Base-by-base conservation (phyloP, 106 monocot genomes). In the Dendrobium catenatum region DNA sequence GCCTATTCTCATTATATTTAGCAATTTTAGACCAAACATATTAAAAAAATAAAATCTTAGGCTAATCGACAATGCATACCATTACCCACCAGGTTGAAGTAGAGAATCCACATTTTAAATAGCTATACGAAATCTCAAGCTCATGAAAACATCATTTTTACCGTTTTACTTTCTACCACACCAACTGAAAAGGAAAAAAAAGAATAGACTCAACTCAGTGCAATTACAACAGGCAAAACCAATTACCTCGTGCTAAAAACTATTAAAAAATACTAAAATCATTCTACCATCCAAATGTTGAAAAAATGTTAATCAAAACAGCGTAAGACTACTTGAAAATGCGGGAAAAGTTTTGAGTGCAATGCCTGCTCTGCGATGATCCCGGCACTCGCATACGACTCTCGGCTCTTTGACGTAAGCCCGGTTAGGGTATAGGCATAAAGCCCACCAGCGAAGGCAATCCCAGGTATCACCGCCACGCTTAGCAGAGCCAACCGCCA, bases 331-430 rank as follows among this genome's bases (percentile, higher is more conserved):
- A 70, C 13, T 15, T 70, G 70, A 70, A 70, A 51, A 29, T 49
- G 73, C 3, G 9, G 16, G 8, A 0, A 10, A 76, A 13, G 9
- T 59, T 13, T 73, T 51, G 0, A 42, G 22, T 19, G 18, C 13
- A 15, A 73, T 84, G 91, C 99, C 99, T 93, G 95, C 48, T 99
- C 98, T 0, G 98, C 98, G 1, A 93, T 73, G 68, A 95, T 89
- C 2, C 98, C 98, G 11, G 98, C 98, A 84, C 95, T 99, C 80
- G 98, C 94, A 64, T 99, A 99, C 55, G 98, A 95, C 77, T 99
- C 93, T 11, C 98, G 82, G 82, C 95, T 95, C 87, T 95, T 99
- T 46, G 98, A 99, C 6, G 95, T 99, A 79, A 99, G 92, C 19
- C 92, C 93, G 47, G 98, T 93, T 75, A 95, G 84, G 13, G 98